Evolutionary conservation across 805 yeast species (phyloP), one percentile per base, ranked within the genome.

Genomic region (Myxozyma sirexii): DNA sequence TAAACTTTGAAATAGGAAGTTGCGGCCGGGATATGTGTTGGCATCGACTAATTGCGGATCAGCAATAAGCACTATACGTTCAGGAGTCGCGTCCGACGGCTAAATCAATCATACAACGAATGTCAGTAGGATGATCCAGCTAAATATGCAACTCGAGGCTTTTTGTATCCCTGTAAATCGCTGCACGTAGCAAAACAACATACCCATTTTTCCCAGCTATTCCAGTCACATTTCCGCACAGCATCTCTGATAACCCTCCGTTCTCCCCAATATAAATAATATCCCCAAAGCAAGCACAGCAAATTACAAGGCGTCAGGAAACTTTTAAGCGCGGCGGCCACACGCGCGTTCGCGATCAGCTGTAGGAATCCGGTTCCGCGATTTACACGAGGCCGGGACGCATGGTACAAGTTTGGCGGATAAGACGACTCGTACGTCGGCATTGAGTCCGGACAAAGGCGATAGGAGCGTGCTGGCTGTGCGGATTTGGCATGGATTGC

Each of bases 31-130:
- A 71, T 94, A 94, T 0, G 98, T 88, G 72, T 88, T 83, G 26
- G 79, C 87, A 70, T 94, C 99, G 68, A 94, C 87, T 44, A 94
- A 79, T 72, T 94, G 99, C 0, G 99, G 99, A 70, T 94, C 99
- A 0, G 97, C 98, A 37, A 90, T 79, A 12, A 94, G 43, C 12
- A 60, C 59, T 4, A 62, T 56, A 4, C 62, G 54, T 27, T 47
- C 58, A 17, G 66, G 66, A 7, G 27, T 19, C 13, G 66, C 66
- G 10, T 55, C 66, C 4, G 49, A 38, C 3, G 59, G 59, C 59
- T 56, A 48, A 2, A 29, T 12, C 41, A 19, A 17, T 24, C 3
- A 3, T 19, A 17, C 8, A 42, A 42, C 29, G 7, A 42, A n/a
- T 19, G 21, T 21, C 33, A 29, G 33, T 29, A 29, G 10, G 10